Evolutionary conservation across 2,329 filamentous ascomycete species (phyloP), one percentile per base, ranked within the genome.

Genomic region (Aspergillus brunneoviolaceus): DNA sequence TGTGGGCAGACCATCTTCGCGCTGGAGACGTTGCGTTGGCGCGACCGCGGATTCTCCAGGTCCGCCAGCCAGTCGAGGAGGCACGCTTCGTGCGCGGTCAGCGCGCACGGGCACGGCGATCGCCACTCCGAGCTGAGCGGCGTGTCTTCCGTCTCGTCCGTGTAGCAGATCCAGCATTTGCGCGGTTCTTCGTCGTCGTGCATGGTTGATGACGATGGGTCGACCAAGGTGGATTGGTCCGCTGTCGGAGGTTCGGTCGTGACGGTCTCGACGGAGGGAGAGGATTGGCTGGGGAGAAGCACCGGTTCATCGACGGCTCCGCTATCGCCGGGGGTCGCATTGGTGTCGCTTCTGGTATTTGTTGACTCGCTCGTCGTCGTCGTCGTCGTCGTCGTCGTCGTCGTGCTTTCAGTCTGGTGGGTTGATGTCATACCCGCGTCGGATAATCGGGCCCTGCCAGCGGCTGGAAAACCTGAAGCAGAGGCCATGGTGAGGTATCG

Each of bases 31-130:
- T 73, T 74, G 66, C 79, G 75, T 65, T 79, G 77, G 62, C 80
- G 71, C 19, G 84, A 77, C 42, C 79, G 82, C 1, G 85, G 84
- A 23, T 84, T 81, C 77, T 97, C 92, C 71, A 92, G 86, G 72
- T 96, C 92, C n/a, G 91, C 89, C 19, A 98, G 89, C 93, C 93
- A 99, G 69, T 92, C 89, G 45, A 98, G 82, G 65, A 98, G 83
- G 73, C 93, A 96, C 61, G 87, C 85, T 74, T 98, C 92, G 74
- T 99, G 95, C 1, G 93, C 95, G 58, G 91, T 90, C 45, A 99
- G 82, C 12, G 91, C 92, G 77, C 95, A 99, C 0, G 89, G 89
- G 73, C 95, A 99, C 1, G 95, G 93, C 57, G 89, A 90, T 49
- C 91, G 87, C 94, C 95, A 99, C 66, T 83, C 81, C 2, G 82